Evolutionary conservation across 768 basidiomycete genomes (phyloP).

Genomic region (Rhizopogon sp.): DNA sequence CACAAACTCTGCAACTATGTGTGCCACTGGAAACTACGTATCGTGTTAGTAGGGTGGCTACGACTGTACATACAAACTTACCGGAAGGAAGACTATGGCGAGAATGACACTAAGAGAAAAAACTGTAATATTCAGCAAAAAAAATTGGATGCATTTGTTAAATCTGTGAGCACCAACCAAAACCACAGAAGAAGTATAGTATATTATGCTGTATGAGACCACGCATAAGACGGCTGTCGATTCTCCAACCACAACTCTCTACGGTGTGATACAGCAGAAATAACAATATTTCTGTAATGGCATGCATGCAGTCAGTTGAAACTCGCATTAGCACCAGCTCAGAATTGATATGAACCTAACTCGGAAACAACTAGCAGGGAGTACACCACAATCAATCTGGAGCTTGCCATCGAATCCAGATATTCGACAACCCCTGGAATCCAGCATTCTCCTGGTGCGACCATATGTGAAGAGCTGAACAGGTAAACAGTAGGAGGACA

Average conservation of each 20-base stretch:
- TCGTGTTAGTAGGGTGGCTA: background rate
- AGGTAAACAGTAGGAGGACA: no score
- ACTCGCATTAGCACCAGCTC: background rate
- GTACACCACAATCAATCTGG: background rate
- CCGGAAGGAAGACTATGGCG: background rate
- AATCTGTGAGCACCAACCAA: background rate
- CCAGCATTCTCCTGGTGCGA: background rate
- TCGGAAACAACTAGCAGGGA: background rate
- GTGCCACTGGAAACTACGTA: background rate
- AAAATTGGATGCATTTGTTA: background rate
- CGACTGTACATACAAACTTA: background rate
- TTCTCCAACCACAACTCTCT: background rate
- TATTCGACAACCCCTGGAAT: background rate
- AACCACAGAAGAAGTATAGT: background rate
- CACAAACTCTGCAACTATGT: background rate
- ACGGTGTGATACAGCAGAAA: background rate
- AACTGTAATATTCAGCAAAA: background rate
- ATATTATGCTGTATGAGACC: background rate
- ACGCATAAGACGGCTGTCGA: background rate
- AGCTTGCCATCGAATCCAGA: background rate
- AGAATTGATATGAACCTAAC: background rate
- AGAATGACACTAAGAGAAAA: background rate
- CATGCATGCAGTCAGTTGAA: background rate
- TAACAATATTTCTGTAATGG: background rate
- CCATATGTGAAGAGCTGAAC: no score